phyloP scores from a whole-genome alignment of 768 basidiomycete species.

The Lactarius tabidus region DNA sequence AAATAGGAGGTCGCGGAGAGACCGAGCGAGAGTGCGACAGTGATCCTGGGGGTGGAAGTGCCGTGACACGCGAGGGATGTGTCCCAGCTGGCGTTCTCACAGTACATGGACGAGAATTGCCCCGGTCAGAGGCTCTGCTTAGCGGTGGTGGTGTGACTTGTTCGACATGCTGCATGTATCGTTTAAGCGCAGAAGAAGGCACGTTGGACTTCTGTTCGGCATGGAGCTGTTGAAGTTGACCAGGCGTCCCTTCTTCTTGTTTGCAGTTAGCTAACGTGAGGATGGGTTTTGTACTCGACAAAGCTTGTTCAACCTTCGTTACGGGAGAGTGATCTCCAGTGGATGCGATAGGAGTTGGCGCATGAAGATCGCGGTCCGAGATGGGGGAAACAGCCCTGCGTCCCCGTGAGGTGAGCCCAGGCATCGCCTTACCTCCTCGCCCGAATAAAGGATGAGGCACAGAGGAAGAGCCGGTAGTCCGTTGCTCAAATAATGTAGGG shows the following conservation, averaged over 20 bases:
- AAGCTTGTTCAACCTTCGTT: background rate
- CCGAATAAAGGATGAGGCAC: conserved; percentile 75
- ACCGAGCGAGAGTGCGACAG: conserved; percentile 1
- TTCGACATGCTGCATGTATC: conserved; percentile 23
- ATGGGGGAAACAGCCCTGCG: conserved; percentile 10
- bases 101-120: conserved; percentile 13
- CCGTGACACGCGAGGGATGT: conserved; percentile 1
- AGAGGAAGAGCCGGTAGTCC: conserved; percentile 38
- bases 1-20: conserved; percentile 3
- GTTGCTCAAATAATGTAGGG: conserved; percentile 64
- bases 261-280: background rate
- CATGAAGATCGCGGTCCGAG: background rate
- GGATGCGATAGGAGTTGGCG: conserved; percentile 9
- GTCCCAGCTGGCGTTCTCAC: conserved; percentile 28
- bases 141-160: conserved; percentile 4
- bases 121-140: conserved; percentile 1
- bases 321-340: conserved; percentile 16
- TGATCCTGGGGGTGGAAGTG: background rate
- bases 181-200: conserved; percentile 16
- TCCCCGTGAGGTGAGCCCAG: conserved; percentile 49
- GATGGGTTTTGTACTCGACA: background rate
- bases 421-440: conserved; percentile 69
- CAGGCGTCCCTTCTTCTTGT: background rate
- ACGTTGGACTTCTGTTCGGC: too few relatives aligned
- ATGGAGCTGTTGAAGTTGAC: too few relatives aligned